Evolutionary conservation across 2,329 filamentous ascomycete species (phyloP).

Genomic region (Sclerotinia sclerotiorum): DNA sequence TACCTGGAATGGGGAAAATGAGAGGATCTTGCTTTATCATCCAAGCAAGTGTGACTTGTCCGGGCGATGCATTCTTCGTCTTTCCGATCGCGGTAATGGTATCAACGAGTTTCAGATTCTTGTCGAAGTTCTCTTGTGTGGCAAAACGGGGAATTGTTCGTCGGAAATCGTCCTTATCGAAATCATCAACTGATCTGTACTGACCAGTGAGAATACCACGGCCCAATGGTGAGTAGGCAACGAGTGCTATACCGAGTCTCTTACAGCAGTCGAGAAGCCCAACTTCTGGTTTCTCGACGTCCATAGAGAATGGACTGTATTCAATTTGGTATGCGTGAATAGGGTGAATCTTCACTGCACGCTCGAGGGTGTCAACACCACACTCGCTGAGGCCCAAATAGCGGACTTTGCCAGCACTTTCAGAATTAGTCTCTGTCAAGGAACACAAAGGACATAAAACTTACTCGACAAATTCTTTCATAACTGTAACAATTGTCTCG

Average conservation of each 20-base stretch:
- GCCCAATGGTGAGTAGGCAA: slow-evolving; percentile 47
- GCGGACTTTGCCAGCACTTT: slow-evolving; percentile 54
- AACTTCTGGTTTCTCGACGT: slow-evolving; percentile 53
- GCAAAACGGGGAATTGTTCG: slow-evolving; percentile 51
- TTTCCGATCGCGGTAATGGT: slow-evolving; percentile 50
- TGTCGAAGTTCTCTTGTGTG: slow-evolving; percentile 51
- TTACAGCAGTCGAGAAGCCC: slow-evolving; percentile 52
- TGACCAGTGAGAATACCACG: slow-evolving; percentile 47
- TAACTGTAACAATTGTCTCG: slow-evolving; percentile 44
- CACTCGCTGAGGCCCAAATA: slow-evolving; percentile 56
- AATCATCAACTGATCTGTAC: slow-evolving; percentile 33
- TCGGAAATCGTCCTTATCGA: slow-evolving; percentile 25
- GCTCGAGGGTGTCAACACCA: slow-evolving; percentile 50
- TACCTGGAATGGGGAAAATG: slow-evolving; percentile 58
- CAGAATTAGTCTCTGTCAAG: slow-evolving; percentile 39
- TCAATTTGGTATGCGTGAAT: slow-evolving; percentile 54
- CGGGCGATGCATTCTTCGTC: slow-evolving; percentile 53
- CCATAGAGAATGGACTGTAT: slow-evolving; percentile 53
- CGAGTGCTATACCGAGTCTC: slow-evolving; percentile 48
- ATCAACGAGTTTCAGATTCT: slow-evolving; percentile 55
- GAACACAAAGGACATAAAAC: neutral
- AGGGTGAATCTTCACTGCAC: slow-evolving; percentile 49
- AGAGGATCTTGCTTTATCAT: slow-evolving; percentile 58
- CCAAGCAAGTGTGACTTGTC: slow-evolving; percentile 63
- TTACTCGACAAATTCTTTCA: slow-evolving; percentile 25